phyloP scores from a whole-genome alignment of 1,139 yeast genomes.

The Pichia sp. region DNA sequence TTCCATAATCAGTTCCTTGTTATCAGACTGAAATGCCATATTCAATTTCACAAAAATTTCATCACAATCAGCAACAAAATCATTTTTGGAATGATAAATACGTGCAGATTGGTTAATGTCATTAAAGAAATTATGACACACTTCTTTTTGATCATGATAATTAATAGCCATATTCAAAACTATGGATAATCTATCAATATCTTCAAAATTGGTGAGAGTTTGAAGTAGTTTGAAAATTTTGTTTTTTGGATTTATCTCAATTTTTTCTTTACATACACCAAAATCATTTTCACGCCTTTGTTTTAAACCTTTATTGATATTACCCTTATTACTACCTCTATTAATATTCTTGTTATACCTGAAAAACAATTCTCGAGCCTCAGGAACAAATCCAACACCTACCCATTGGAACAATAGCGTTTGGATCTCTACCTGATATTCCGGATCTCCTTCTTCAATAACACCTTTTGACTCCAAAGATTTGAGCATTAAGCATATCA shows the following conservation, averaged over 20 bases:
- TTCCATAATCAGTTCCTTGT: no score
- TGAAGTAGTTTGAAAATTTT: neutral
- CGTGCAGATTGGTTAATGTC: neutral
- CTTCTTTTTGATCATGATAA: neutral
- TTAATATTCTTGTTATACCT: constrained; percentile 8
- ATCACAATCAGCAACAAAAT: no score
- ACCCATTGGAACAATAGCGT: constrained; percentile 56
- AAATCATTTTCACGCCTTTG: no score
- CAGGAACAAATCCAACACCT: constrained; percentile 36
- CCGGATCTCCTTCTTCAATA: constrained; percentile 36
- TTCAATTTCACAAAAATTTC: no score
- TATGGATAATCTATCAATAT: neutral
- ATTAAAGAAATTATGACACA: neutral
- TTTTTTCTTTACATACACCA: no score
- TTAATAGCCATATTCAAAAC: neutral
- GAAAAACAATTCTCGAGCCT: constrained; percentile 29
- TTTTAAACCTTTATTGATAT: no score
- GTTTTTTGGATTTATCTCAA: neutral
- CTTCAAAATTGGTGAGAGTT: neutral
- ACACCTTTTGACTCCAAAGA: constrained; percentile 30
- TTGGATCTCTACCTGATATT: constrained; percentile 49
- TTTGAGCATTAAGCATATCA: no score
- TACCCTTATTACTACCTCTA: neutral
- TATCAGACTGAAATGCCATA: no score
- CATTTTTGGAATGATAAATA: no score